Percentiles rank a stretch among this genome's conserved stretches.
Evolutionary conservation across 192 early-diverging fungal species (phyloP).

Genomic region (Linnemannia exigua): DNA sequence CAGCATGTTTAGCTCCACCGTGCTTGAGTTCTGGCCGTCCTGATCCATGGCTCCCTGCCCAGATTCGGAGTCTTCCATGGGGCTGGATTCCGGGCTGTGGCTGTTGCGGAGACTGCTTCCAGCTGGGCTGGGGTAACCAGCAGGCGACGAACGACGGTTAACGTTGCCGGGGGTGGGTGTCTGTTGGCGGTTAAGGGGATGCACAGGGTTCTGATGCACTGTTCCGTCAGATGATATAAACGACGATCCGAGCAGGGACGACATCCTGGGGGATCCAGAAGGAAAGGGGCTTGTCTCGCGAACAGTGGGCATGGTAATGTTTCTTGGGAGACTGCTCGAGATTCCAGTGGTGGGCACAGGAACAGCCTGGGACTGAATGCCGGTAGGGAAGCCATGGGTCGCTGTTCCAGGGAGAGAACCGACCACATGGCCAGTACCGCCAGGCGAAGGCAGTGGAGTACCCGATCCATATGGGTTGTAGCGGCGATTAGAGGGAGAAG

Average conservation of each 20-base stretch:
- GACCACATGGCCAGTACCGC: constrained; percentile 7
- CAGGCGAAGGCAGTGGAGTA: constrained; percentile 28
- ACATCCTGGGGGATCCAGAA: constrained; percentile 40
- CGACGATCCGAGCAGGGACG: constrained; percentile 42
- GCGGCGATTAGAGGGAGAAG: constrained; percentile 40
- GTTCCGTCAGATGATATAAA: constrained; percentile 42
- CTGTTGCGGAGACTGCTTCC: constrained; percentile 28
- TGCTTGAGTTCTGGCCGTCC: neutral
- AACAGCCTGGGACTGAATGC: neutral
- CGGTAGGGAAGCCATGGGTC: neutral
- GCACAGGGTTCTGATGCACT: constrained; percentile 31
- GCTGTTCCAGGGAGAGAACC: constrained; percentile 5
- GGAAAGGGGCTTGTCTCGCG: constrained; percentile 12
- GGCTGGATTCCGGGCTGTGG: constrained; percentile 32
- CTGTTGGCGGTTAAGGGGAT: constrained; percentile 26
- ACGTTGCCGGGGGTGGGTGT: neutral
- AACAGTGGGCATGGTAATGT: constrained; percentile 9
- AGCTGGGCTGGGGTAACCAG: constrained; percentile 32
- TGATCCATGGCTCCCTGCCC: constrained; percentile 1
- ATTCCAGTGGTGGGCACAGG: neutral
- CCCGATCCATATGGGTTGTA: constrained; percentile 42
- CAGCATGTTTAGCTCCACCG: neutral
- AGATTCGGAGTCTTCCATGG: neutral
- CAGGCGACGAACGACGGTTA: constrained; percentile 20
- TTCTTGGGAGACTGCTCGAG: constrained; percentile 16